Evolutionary conservation across 306 rosid genomes (phyloP).

Genomic region (Psophocarpus tetragonolobus): DNA sequence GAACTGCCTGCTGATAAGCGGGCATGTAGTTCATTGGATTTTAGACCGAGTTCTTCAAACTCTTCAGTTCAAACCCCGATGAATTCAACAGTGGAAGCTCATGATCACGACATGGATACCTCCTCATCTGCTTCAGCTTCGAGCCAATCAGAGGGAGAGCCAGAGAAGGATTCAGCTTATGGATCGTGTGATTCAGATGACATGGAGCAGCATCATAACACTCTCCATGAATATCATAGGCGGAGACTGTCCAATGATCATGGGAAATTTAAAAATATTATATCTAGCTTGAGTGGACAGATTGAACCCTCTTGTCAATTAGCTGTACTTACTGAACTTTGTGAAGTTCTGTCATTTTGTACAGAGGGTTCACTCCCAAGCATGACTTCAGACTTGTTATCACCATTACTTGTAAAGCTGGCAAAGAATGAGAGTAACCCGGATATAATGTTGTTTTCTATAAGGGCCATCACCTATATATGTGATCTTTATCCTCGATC

Average conservation of each 20-base stretch:
- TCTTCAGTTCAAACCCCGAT: slow-evolving; percentile 62
- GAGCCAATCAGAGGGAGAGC: slow-evolving; percentile 83
- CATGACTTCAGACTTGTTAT: slow-evolving; percentile 63
- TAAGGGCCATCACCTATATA: slow-evolving; percentile 92
- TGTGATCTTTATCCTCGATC: slow-evolving; percentile 87
- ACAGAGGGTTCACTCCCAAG: slow-evolving; percentile 85
- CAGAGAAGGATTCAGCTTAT: slow-evolving; percentile 80
- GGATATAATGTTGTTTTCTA: slow-evolving; percentile 75
- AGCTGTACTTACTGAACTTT: slow-evolving; percentile 75
- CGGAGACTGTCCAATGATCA: slow-evolving; percentile 73
- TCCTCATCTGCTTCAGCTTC: slow-evolving; percentile 88
- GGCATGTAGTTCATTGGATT: slow-evolving; percentile 81
- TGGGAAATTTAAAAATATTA: slow-evolving; percentile 72
- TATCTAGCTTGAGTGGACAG: slow-evolving; percentile 68
- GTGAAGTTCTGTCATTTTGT: slow-evolving; percentile 88
- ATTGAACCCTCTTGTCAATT: slow-evolving; percentile 70
- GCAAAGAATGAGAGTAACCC: slow-evolving; percentile 70
- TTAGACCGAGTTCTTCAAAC: slow-evolving; percentile 83
- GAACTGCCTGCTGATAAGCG: slow-evolving; percentile 92
- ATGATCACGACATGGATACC: slow-evolving; percentile 89
- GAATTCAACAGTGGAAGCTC: slow-evolving; percentile 51
- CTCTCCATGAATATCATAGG: slow-evolving; percentile 72
- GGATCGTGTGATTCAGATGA: slow-evolving; percentile 97
- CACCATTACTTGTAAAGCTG: slow-evolving; percentile 79
- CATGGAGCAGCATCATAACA: slow-evolving; percentile 64